Evolutionary conservation across 148 eudicot species (phyloP).

Genomic region (Diospyros lotus): DNA sequence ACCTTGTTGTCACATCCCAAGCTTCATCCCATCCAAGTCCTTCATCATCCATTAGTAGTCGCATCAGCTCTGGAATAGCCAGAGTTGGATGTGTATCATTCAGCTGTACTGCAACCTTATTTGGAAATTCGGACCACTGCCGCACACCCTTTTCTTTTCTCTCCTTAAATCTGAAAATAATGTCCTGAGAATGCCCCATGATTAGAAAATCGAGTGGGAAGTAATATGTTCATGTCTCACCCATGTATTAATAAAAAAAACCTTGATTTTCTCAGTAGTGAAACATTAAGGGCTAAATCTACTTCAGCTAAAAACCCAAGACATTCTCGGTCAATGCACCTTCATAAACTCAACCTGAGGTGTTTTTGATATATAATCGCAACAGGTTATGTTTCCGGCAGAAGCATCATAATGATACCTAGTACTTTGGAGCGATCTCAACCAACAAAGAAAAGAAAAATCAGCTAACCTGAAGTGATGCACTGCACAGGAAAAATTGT

Average conservation of each 20-base stretch:
- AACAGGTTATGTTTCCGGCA: background rate
- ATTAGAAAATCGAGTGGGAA: constrained; percentile 6
- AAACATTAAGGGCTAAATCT: background rate
- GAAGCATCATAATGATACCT: constrained; percentile 6
- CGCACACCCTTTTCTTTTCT: constrained; percentile 44
- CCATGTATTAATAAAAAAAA: background rate
- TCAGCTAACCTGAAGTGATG: constrained; percentile 83
- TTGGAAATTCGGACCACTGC: constrained; percentile 83
- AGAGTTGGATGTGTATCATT: constrained; percentile 99
- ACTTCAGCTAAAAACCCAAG: background rate
- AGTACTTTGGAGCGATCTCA: constrained; percentile 7
- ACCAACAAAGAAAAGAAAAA: background rate
- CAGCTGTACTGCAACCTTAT: constrained; percentile 94
- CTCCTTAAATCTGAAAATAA: constrained; percentile 87
- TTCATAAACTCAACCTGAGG: background rate
- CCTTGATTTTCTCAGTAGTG: background rate
- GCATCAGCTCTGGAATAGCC: constrained; percentile 94
- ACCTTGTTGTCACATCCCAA: constrained; percentile 87
- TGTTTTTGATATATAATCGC: background rate
- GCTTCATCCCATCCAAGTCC: constrained; percentile 99
- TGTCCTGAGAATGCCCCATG: constrained; percentile 51
- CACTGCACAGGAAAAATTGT: constrained; percentile 95
- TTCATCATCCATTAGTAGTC: constrained; percentile 90
- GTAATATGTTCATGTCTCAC: background rate
- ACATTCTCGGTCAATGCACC: background rate